Evolutionary conservation across 2,329 filamentous ascomycete genomes (phyloP), one percentile per base, ranked within the genome.

Genomic region (Arthrobotrys entomopaga): DNA sequence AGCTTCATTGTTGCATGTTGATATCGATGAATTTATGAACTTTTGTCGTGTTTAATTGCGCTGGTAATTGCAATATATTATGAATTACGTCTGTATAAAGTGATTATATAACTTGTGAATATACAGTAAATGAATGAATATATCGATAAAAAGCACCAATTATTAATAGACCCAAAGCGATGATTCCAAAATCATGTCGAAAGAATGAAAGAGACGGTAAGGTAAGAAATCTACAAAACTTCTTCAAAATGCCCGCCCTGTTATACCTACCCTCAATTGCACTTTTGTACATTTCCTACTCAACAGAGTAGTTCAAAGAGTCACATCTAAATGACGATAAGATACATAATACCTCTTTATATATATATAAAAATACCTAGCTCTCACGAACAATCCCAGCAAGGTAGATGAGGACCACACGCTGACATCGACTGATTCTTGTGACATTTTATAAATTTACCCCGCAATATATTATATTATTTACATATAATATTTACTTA

Each of bases 371-470:
- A 50, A 50, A 26, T 38, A 52, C 48, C 49, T 52, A 38, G 42
- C 48, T 61, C 43, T 34, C 22, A 49, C 24, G 69, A 73, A 73
- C 69, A 73, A 73, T 73, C 61, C 61, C 34, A 66, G 54, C 49
- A 56, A 61, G 40, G 56, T 40, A 58, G 43, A 65, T 73, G 69
- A 73, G 61, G 69, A 73, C 61, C 43, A 26, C 42, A 53, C 49
- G 69, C 69, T 73, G 61, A 73, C 69, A 73, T 73, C 69, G 69
- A 66, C 69, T 73, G 69, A 73, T 52, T 19, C 3, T 46, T 15
- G 42, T 46, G 13, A n/a, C 42, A 13, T 46, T 3, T 46, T 13
- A 6, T 13, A 40, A 6, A 40, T 40, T 40, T 40, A n/a, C n/a
- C n/a, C n/a, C n/a, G n/a, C n/a, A 29, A 29, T 29, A 34, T 34